phyloP scores from a whole-genome alignment of 148 eudicot genomes.

The Rhododendron mucronatum region DNA sequence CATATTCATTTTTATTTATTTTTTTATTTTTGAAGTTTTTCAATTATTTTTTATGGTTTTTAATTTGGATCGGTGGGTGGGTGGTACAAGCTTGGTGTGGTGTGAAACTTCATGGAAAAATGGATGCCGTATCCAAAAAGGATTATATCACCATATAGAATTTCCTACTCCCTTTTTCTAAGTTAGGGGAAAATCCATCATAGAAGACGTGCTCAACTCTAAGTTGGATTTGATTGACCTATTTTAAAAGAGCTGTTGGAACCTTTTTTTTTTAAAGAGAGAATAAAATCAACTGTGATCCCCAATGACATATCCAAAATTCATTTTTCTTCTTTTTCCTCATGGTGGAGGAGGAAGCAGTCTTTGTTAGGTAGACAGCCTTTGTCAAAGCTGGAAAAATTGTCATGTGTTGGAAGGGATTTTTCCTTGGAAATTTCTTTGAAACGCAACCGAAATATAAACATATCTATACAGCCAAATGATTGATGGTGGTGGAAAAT shows the following conservation, averaged over 20 bases:
- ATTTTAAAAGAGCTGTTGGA: not conserved
- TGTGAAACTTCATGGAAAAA: conserved; percentile 13
- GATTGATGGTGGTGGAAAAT: not conserved
- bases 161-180: not conserved
- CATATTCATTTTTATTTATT: not conserved
- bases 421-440: conserved; percentile 9
- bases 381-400: not conserved
- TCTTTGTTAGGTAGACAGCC: conserved; percentile 5
- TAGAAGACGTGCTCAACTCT: conserved; percentile 17
- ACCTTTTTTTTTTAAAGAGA: not conserved
- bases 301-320: conserved; percentile 6
- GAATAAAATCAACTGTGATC: conserved; percentile 4
- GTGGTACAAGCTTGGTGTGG: not conserved
- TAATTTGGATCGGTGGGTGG: not conserved
- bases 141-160: not conserved
- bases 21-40: not conserved
- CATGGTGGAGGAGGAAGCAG: conserved; percentile 8
- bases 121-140: not conserved
- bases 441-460: not conserved
- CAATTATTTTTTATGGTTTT: not conserved
- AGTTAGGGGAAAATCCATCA: not conserved
- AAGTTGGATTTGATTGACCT: conserved; percentile 4
- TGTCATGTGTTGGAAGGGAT: not conserved
- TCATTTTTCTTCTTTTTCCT: not conserved
- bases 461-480: not conserved